These are phyloP conservation scores for Thelonectria blattea DNA, from an alignment of 2,329 filamentous ascomycete species.

Conservation along the genomic window DNA sequence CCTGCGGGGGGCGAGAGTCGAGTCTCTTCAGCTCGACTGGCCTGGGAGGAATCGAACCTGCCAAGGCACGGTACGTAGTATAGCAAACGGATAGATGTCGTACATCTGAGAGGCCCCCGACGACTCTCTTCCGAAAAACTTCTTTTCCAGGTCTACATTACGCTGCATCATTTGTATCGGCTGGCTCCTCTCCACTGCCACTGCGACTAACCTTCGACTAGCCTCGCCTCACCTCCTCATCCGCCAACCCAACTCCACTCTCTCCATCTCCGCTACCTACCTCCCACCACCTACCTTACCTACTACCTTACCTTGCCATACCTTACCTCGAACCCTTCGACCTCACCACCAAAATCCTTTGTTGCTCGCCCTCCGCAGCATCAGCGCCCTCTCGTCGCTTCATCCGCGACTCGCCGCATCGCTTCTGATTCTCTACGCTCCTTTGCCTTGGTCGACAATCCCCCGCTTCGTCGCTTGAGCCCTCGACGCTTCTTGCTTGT, in stretches of 20 bases:
- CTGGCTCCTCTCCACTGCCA: constrained; percentile 18
- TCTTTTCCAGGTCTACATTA: neutral
- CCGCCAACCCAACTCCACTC: constrained; percentile 27
- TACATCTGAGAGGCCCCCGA: neutral
- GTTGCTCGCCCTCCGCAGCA: constrained; percentile 31
- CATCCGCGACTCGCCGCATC: constrained; percentile 23
- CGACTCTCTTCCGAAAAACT: neutral
- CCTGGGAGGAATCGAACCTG: too few species aligned
- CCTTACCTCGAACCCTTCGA: constrained; percentile 27
- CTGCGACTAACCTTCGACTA: constrained; percentile 21
- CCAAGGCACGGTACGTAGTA: neutral
- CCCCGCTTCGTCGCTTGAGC: constrained; percentile 16
- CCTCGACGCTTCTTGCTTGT: constrained; percentile 31
- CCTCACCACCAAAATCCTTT: constrained; percentile 32
- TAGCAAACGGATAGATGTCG: neutral
- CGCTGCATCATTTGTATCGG: neutral
- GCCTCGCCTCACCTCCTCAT: constrained; percentile 23
- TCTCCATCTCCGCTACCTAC: constrained; percentile 22
- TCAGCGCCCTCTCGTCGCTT: constrained; percentile 25
- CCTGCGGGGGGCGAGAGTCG: neutral
- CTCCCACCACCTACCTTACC: too few species aligned
- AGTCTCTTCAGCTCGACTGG: too few species aligned
- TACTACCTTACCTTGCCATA: constrained; percentile 7
- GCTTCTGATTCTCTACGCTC: constrained; percentile 38
- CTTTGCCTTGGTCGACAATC: constrained; percentile 28